A percentile compares a stretch with the other conserved stretches of the same genome.
These are phyloP conservation scores for Epicoccum sorghinum DNA, from an alignment of 2,329 filamentous ascomycete species.

Conservation along the genomic window DNA sequence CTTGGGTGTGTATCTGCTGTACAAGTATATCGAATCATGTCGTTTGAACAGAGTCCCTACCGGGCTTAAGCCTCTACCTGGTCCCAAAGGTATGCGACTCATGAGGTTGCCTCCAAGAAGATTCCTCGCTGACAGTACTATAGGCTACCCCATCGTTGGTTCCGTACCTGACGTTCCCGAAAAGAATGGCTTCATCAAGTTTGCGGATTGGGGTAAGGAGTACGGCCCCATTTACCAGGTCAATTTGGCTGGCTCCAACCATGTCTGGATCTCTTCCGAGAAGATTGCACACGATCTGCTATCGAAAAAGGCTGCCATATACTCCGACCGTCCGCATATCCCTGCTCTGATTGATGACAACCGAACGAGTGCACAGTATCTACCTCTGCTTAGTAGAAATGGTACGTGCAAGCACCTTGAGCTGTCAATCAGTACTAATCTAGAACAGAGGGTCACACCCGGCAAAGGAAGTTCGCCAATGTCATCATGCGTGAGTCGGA, in stretches of 20 bases:
- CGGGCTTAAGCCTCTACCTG: constrained; percentile 48
- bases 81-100: constrained; percentile 47
- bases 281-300: constrained; percentile 52
- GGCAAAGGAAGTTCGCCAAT: constrained; percentile 54
- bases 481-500: constrained; percentile 54
- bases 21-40: constrained; percentile 35
- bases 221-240: constrained; percentile 55
- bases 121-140: constrained; percentile 18
- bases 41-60: constrained; percentile 37
- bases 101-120: neutral
- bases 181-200: constrained; percentile 53
- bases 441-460: constrained; percentile 45
- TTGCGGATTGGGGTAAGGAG: constrained; percentile 53
- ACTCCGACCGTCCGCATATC: constrained; percentile 55
- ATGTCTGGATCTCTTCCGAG: constrained; percentile 55
- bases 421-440: constrained; percentile 20
- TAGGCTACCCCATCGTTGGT: constrained; percentile 52
- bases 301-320: constrained; percentile 53
- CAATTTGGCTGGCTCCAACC: constrained; percentile 52
- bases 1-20: constrained; percentile 35
- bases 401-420: constrained; percentile 30
- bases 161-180: constrained; percentile 52
- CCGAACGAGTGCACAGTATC: constrained; percentile 53
- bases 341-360: constrained; percentile 53
- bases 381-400: constrained; percentile 53